Conservation (phyloP, 306 rosid genomes). For the Corylus heterophylla region DNA sequence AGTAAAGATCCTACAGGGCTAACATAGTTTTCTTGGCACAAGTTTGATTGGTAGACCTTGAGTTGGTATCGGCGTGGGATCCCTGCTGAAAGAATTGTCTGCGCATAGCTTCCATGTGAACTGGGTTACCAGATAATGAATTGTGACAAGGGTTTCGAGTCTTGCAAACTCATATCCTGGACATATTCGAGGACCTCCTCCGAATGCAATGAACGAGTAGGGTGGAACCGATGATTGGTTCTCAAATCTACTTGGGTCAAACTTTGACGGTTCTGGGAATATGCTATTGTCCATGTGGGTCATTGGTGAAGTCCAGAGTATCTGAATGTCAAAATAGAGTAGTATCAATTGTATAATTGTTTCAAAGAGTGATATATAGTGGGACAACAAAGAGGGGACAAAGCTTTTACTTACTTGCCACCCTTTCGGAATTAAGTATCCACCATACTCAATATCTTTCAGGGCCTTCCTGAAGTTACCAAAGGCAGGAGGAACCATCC, state of each 20-base stretch:
- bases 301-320: conserved; percentile 67
- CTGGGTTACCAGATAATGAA: conserved; percentile 47
- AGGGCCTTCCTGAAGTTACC: conserved; percentile 57
- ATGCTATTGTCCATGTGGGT: conserved; percentile 69
- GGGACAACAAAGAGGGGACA: not conserved
- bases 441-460: conserved; percentile 61
- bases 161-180: conserved; percentile 55
- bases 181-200: conserved; percentile 50
- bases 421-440: conserved; percentile 74
- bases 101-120: conserved; percentile 52
- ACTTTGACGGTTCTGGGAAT: conserved; percentile 66
- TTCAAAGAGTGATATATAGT: conserved; percentile 24
- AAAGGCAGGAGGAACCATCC: conserved; percentile 65
- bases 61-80: conserved; percentile 38
- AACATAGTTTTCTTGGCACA: conserved; percentile 18
- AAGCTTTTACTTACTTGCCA: conserved; percentile 71
- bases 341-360: too few species aligned
- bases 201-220: conserved; percentile 42
- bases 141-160: conserved; percentile 43
- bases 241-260: conserved; percentile 73
- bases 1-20: not conserved
- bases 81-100: conserved; percentile 35
- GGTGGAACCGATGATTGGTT: conserved; percentile 50
- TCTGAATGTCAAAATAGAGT: conserved; percentile 30
- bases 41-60: conserved; percentile 40